These are phyloP conservation scores for Actinidia chinensis DNA, from an alignment of 179 eudicot species.

Conservation along the genomic window DNA sequence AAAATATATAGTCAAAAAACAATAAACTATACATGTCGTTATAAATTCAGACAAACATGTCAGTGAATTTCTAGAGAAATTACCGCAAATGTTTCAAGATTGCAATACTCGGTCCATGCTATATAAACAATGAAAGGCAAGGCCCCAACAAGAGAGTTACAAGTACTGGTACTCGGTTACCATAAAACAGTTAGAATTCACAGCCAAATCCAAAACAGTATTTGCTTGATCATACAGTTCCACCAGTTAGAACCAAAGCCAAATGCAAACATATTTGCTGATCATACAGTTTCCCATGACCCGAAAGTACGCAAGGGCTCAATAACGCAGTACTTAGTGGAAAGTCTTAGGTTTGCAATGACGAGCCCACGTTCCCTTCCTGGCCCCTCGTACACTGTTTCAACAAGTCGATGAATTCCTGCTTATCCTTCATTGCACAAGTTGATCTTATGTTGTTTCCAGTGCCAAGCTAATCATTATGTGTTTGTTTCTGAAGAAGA, in stretches of 20 bases:
- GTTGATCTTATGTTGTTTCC: slow-evolving; percentile 52
- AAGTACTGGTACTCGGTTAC: too few species aligned
- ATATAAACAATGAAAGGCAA: too few species aligned
- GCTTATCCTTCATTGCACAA: slow-evolving; percentile 58
- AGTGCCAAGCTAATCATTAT: slow-evolving; percentile 76
- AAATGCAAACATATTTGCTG: too few species aligned
- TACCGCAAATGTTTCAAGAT: too few species aligned
- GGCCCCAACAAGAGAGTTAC: too few species aligned
- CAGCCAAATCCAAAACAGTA: not conserved
- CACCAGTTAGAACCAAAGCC: too few species aligned
- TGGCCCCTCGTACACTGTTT: slow-evolving; percentile 54
- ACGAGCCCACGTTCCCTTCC: slow-evolving; percentile 73
- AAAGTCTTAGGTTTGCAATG: slow-evolving; percentile 74
- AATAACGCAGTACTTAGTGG: slow-evolving; percentile 71
- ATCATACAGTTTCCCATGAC: too few species aligned
- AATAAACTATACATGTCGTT: too few species aligned
- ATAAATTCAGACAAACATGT: too few species aligned
- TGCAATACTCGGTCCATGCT: too few species aligned
- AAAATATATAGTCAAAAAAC: too few species aligned
- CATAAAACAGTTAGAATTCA: not conserved
- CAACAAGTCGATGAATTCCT: slow-evolving; percentile 55
- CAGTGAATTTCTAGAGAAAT: too few species aligned
- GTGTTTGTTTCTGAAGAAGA: slow-evolving; percentile 93
- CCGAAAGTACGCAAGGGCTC: slow-evolving; percentile 7
- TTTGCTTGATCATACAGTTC: not conserved